Evolutionary conservation across 768 basidiomycete species (phyloP), one percentile per base, ranked within the genome.

Genomic region (Psilocybe subaeruginosa): DNA sequence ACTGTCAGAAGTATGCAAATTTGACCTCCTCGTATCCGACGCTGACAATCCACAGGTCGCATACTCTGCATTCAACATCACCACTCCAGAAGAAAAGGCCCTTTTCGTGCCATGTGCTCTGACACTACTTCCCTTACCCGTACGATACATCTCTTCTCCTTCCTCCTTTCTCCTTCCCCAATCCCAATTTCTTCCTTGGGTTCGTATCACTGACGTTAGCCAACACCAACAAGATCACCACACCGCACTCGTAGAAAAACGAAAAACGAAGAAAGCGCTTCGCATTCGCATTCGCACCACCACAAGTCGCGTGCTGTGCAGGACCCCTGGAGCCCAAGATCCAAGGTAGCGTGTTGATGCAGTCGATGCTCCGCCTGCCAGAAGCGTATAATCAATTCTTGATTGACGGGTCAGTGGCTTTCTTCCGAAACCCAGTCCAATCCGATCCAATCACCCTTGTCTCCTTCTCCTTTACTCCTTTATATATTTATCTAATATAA

Each of bases 281-380:
- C 23, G 23, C 23, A 23, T 23, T 23, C 23, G 23, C 23, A 0
- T 23, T n/a, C 68, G 65, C 54, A 67, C 41, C 54, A 62, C 49
- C 54, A 63, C 47, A 58, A 55, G 35, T 30, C 17, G 19, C 64
- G 58, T 7, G 16, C 75, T 99, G n/a, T n/a, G n/a, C n/a, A n/a
- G n/a, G n/a, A n/a, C n/a, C n/a, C n/a, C n/a, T n/a, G n/a, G n/a
- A n/a, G n/a, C n/a, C n/a, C n/a, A n/a, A n/a, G n/a, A n/a, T n/a
- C n/a, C n/a, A n/a, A n/a, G n/a, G n/a, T n/a, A n/a, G 19, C 64
- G 58, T 7, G 16, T 75, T 99, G 11, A 74, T 98, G 2, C 95
- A 99, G 73, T 87, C 91, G 3, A 76, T 98, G 59, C 81, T 98
- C 27, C 83, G 81, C 31, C 80, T 97, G 23, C 74, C 84, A 0